phyloP scores from a whole-genome alignment of 2,329 filamentous ascomycete species.

The Salinomyces thailandicus region DNA sequence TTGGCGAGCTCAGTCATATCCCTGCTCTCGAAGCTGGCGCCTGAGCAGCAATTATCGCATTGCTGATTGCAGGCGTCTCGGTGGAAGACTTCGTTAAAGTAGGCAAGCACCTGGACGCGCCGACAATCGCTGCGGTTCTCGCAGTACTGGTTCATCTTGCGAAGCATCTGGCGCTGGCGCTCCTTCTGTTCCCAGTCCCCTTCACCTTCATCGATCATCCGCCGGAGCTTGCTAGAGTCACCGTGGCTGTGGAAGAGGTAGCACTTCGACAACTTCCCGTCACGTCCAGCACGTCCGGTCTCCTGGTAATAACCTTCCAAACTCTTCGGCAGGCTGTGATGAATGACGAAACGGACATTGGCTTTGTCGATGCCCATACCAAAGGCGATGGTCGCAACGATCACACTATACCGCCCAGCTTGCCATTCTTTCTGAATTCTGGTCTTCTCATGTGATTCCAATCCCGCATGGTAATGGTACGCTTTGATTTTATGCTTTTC shows the following conservation, averaged over 20 bases:
- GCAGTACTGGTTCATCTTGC: slow-evolving; percentile 75
- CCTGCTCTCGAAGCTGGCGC: slow-evolving; percentile 56
- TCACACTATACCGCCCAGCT: slow-evolving; percentile 65
- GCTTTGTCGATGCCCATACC: slow-evolving; percentile 99
- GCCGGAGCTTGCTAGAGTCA: slow-evolving; percentile 62
- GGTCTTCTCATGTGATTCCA: slow-evolving; percentile 58
- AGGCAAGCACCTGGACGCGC: slow-evolving; percentile 76
- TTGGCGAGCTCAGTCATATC: slow-evolving; percentile 70
- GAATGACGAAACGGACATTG: slow-evolving; percentile 91
- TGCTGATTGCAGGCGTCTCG: slow-evolving; percentile 57
- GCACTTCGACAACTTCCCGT: slow-evolving; percentile 78
- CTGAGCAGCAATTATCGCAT: slow-evolving; percentile 84
- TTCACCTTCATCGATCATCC: slow-evolving; percentile 75
- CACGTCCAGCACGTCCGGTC: slow-evolving; percentile 85
- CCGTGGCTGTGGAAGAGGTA: slow-evolving; percentile 79
- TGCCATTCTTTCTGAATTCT: slow-evolving; percentile 76
- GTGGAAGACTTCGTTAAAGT: slow-evolving; percentile 81
- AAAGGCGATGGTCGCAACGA: slow-evolving; percentile 96
- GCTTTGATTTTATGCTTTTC: slow-evolving; percentile 57
- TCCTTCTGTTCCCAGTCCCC: slow-evolving; percentile 70
- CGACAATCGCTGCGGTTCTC: slow-evolving; percentile 84
- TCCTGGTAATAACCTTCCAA: slow-evolving; percentile 98
- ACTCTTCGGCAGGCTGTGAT: slow-evolving; percentile 86
- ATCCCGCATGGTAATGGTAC: slow-evolving; percentile 74
- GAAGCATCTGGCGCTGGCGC: slow-evolving; percentile 74